Evolutionary conservation across 768 basidiomycete genomes (phyloP).

Genomic region (Trametopsis cervina): DNA sequence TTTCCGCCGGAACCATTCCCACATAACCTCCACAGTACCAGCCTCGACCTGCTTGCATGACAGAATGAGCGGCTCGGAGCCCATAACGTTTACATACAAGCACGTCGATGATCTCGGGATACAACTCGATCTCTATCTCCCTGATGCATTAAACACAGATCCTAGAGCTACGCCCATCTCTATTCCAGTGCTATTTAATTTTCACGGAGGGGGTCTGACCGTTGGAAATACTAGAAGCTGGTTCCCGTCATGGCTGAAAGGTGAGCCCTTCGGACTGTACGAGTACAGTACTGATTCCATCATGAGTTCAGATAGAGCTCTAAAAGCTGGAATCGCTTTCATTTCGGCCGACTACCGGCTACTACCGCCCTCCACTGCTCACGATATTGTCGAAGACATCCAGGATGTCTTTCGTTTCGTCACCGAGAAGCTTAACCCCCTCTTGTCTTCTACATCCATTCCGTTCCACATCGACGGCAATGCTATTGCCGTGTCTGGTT

Average conservation of each 20-base stretch:
- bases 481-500: slow-evolving; percentile 46
- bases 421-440: slow-evolving; percentile 14
- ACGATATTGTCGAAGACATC: slow-evolving; percentile 53
- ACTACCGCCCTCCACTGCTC: slow-evolving; percentile 43
- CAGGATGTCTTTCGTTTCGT: slow-evolving; percentile 49
- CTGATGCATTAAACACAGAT: slow-evolving; percentile 28
- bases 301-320: slow-evolving; percentile 42
- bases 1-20: too few relatives aligned
- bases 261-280: slow-evolving; percentile 30
- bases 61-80: too few relatives aligned
- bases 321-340: slow-evolving; percentile 44
- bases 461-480: slow-evolving; percentile 31
- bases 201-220: slow-evolving; percentile 51
- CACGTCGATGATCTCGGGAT: not conserved
- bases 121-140: not conserved
- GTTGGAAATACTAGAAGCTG: slow-evolving; percentile 53
- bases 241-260: slow-evolving; percentile 60
- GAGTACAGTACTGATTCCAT: too few relatives aligned
- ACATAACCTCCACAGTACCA: too few relatives aligned
- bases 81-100: not conserved
- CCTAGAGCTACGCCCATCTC: not conserved
- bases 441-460: not conserved
- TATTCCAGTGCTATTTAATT: slow-evolving; percentile 31
- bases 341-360: slow-evolving; percentile 61
- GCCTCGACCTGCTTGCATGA: too few relatives aligned